Conservation (phyloP, 2,329 filamentous ascomycete species). For the Colletotrichum neosansevieriae region DNA sequence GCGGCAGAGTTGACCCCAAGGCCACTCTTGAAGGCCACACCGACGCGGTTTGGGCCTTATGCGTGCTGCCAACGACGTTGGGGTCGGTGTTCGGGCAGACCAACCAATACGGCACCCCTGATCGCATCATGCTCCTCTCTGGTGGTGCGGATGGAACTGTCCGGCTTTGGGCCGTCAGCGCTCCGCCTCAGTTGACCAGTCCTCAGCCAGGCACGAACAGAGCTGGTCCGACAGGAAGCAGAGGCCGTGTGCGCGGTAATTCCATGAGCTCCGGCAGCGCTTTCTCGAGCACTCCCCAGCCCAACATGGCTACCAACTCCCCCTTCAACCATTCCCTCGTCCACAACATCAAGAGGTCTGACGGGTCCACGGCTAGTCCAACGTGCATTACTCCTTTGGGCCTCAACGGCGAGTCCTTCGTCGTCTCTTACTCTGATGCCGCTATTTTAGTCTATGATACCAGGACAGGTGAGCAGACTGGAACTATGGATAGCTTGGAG, state of each 20-base stretch:
- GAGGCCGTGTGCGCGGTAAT: constrained; percentile 86
- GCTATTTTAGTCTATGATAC: constrained; percentile 94
- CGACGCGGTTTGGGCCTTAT: constrained; percentile 95
- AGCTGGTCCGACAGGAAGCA: constrained; percentile 67
- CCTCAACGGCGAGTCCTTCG: constrained; percentile 85
- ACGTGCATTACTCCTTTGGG: constrained; percentile 95
- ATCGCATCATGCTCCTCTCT: constrained; percentile 90
- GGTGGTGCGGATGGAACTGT: constrained; percentile 92
- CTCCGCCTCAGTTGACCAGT: constrained; percentile 86
- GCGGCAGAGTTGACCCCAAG: constrained; percentile 93
- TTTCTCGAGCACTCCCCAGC: constrained; percentile 90
- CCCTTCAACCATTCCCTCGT: constrained; percentile 91
- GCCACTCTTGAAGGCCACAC: constrained; percentile 94
- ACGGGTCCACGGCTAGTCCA: constrained; percentile 77
- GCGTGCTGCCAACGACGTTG: constrained; percentile 87
- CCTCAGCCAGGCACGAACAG: constrained; percentile 75
- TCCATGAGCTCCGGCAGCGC: constrained; percentile 95
- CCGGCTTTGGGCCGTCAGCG: constrained; percentile 93
- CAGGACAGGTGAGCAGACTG: constrained; percentile 88
- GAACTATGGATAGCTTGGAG: constrained; percentile 92
- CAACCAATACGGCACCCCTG: constrained; percentile 81
- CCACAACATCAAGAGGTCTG: constrained; percentile 82
- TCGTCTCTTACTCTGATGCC: constrained; percentile 92
- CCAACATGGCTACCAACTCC: constrained; percentile 84
- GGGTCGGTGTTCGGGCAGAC: constrained; percentile 83